Conservation (phyloP, 139 green algal genomes). For the Dunaliella primolecta region DNA sequence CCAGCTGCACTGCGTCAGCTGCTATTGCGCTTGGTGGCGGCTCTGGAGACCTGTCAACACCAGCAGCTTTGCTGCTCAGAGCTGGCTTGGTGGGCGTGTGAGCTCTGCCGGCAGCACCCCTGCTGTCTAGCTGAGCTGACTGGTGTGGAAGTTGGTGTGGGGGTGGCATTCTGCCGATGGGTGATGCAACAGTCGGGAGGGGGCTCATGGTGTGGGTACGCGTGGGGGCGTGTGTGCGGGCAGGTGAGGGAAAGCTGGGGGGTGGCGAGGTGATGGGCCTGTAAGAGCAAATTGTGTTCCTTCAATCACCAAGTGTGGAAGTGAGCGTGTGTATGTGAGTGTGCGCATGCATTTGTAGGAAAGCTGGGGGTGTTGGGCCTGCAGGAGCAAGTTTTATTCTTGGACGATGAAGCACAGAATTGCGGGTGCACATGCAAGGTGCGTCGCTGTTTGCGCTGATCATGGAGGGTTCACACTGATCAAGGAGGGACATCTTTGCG, state of each 20-base stretch:
- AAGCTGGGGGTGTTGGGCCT: not conserved
- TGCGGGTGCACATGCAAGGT: no score
- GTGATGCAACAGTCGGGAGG: not conserved
- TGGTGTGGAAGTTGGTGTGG: no score
- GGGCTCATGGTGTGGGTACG: not conserved
- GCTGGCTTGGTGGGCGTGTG: not conserved
- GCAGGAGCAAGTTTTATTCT: not conserved
- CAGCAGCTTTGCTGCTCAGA: constrained; percentile 5
- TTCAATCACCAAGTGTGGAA: no score
- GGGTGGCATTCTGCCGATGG: not conserved
- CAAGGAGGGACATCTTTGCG: not conserved
- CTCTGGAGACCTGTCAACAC: constrained; percentile 8
- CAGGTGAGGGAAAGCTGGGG: not conserved
- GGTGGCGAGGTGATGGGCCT: not conserved
- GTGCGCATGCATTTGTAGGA: not conserved
- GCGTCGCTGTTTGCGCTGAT: no score
- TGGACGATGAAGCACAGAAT: not conserved
- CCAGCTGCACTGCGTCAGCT: not conserved
- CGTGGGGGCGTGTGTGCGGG: not conserved
- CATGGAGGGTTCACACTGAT: not conserved
- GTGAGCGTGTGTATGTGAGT: not conserved
- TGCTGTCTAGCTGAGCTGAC: no score
- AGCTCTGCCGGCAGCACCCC: not conserved
- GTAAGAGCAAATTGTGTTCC: no score
- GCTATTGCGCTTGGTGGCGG: constrained; percentile 9